Base-by-base conservation (phyloP, 2,329 filamentous ascomycete species). In the Geosmithia morbida region DNA sequence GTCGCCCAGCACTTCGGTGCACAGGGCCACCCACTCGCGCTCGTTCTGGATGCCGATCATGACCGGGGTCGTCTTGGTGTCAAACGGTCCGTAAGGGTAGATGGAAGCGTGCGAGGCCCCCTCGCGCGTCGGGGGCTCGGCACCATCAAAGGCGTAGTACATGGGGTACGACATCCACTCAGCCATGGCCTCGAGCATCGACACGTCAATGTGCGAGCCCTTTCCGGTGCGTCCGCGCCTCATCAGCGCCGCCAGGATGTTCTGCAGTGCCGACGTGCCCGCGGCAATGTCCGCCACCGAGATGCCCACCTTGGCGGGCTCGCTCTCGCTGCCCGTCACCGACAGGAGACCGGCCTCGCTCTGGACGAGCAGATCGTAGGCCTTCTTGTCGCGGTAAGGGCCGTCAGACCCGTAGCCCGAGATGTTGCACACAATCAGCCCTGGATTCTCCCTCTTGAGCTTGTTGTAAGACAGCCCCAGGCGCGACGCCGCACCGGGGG, bases 11-110 rank as follows among this genome's bases (percentile, higher is more conserved):
- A 77, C 71, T 2, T 64, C 55, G 0, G 56, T 55, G 48, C 71
- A 75, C 13, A 78, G 66, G 6, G 60, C 71, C 1, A 53, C 58
- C 72, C 72, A 77, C 53, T 78, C 75, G 2, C 73, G 61, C 58
- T 77, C 74, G 49, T 77, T 77, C 53, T 79, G 75, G 19, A 78
- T 65, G 0, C 73, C 74, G 3, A 78, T 57, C 70, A 77, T 77
- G 14, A 77, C 72, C 0, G 67, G 65, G 0, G 65, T 64, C 0
- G 65, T 66, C 0, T 68, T 68, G 0, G 72, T 69, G 37, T 67
- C 59, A 44, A 78, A 78, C 0, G 72, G 72, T 0, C 74, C 74
- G 44, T 77, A 78, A 0, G 74, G 75, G 50, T 76, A 78, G 6
- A 78, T 74, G 0, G 69, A 61, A 0, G 73, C 71, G 50, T 78